Conservation (phyloP, 345 rosid genomes). For the Garcia nutans region DNA sequence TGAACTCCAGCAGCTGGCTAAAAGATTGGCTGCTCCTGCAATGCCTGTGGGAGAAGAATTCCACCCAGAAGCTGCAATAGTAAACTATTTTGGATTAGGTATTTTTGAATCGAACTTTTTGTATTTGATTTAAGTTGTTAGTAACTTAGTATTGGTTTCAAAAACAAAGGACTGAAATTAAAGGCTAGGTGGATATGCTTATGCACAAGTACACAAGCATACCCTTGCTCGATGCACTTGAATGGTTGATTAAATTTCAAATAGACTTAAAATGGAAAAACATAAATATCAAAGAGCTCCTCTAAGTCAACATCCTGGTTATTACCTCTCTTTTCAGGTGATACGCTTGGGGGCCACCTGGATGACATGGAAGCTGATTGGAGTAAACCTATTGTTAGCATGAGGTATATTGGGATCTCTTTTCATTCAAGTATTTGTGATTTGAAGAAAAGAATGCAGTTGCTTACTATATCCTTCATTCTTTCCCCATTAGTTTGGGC, state of each 20-base stretch:
- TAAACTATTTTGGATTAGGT: conserved; percentile 87
- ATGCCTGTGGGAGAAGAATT: conserved; percentile 78
- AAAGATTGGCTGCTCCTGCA: conserved; percentile 68
- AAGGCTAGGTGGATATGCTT: neutral
- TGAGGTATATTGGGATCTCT: conserved; percentile 51
- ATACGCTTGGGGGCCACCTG: conserved; percentile 91
- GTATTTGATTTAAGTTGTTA: neutral
- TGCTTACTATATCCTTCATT: neutral
- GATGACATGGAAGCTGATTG: conserved; percentile 98
- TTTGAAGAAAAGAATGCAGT: neutral
- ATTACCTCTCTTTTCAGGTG: conserved; percentile 47
- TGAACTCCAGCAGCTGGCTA: conserved; percentile 68
- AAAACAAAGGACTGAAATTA: neutral
- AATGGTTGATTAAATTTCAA: neutral
- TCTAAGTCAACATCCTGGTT: neutral
- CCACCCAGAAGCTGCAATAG: conserved; percentile 84
- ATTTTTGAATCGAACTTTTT: conserved; percentile 4
- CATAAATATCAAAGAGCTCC: neutral
- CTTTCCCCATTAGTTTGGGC: conserved; percentile 55
- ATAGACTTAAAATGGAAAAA: neutral
- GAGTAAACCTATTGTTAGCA: conserved; percentile 95
- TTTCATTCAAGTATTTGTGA: neutral
- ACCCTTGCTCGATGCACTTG: neutral
- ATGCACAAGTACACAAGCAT: neutral
- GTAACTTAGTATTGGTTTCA: neutral